Evolutionary conservation across 2,329 filamentous ascomycete species (phyloP), one percentile per base, ranked within the genome.

Genomic region (Hypoxylon sp.): DNA sequence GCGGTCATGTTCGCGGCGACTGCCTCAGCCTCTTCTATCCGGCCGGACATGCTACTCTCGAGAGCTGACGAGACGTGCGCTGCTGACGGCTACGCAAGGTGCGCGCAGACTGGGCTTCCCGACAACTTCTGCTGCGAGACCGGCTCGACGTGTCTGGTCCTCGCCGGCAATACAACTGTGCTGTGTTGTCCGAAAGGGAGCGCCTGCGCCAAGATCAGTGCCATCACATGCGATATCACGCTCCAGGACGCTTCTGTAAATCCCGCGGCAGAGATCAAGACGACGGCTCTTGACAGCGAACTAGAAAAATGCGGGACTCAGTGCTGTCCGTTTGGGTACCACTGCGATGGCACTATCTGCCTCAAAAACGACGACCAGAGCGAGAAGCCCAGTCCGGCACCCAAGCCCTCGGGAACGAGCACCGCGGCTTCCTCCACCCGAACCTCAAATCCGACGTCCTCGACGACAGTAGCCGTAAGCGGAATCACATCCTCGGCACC

Each of bases 311-410:
- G 90, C 66, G 87, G 82, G 11, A 70, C 67, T 15, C 73, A 65
- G n/a, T 93, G 89, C 74, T 93, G 90, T 70, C 89, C 90, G 0
- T 87, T 88, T 72, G 90, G 90, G 2, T 92, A 88, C 74, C 75
- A 77, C 1, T 93, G 90, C 74, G 73, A 81, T 29, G 70, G 70
- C 48, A 75, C 75, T 37, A 55, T 76, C 59, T 92, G 89, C 66
- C 70, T 78, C 9, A 78, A 75, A 65, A 72, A 86, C 60, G 60
- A 74, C 13, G 80, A 88, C 67, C 83, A 88, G 67, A 75, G 67
- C 69, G 45, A 69, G 63, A 67, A 64, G 48, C 72, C 72, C 7
- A 55, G 35, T 15, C 42, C 41, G 2, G 40, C 42, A 2, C 42
- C 58, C 9, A 38, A 58, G 15, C 49, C 61, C 13, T 41, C 55